Evolutionary conservation across 768 basidiomycete species (phyloP).

Genomic region (Chlorophyllum brunneum): DNA sequence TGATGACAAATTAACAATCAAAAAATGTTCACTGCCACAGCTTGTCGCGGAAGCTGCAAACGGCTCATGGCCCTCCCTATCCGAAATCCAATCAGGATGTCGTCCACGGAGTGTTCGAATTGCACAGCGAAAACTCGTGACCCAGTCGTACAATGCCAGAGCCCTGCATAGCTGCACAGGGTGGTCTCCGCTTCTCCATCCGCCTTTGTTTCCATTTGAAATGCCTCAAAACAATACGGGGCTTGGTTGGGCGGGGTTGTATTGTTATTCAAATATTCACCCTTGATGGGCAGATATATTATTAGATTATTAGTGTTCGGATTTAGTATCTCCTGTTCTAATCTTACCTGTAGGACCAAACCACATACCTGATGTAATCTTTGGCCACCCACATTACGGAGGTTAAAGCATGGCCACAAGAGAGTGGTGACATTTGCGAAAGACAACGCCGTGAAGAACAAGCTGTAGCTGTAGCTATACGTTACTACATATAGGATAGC

Average conservation of each 20-base stretch:
- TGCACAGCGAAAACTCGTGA: constrained; percentile 32
- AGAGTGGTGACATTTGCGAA: not conserved
- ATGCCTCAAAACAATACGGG: no score
- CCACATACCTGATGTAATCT: no score
- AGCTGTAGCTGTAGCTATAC: no score
- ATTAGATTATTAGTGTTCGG: no score
- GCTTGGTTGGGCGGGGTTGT: no score
- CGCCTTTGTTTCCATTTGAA: not conserved
- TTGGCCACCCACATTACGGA: no score
- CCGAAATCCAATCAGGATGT: constrained; percentile 69
- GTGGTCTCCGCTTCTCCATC: not conserved
- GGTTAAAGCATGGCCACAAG: no score
- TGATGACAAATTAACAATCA: not conserved
- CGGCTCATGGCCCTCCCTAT: constrained; percentile 67
- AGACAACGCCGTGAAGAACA: not conserved
- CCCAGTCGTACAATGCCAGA: not conserved
- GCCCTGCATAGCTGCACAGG: constrained; percentile 5
- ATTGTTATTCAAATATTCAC: no score
- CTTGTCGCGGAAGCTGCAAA: constrained; percentile 51
- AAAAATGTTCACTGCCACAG: constrained; percentile 22
- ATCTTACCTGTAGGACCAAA: no score
- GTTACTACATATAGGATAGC: not conserved
- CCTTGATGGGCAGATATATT: no score
- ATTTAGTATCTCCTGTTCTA: no score
- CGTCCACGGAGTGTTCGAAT: constrained; percentile 44